A percentile compares a stretch with the other conserved stretches of the same genome.
These are phyloP conservation scores for Phalaenopsis hybrid DNA, from an alignment of 116 monocot genomes.

Conservation along the genomic window DNA sequence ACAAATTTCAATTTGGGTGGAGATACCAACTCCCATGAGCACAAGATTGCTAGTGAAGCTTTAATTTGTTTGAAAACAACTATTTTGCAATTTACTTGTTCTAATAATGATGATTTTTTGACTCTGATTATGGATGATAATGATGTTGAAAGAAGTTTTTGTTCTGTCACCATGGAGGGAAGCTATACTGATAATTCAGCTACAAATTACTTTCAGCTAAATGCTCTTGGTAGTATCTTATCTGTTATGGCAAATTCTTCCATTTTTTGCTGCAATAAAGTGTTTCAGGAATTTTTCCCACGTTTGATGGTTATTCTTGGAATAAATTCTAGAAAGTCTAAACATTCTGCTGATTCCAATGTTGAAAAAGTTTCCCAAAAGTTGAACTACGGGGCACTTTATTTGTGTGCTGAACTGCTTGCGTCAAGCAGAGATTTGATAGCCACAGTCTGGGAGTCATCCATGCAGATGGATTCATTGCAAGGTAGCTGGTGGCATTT, in stretches of 20 bases:
- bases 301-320: slow-evolving; percentile 53
- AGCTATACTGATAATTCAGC: slow-evolving; percentile 23
- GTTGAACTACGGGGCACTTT: slow-evolving; percentile 61
- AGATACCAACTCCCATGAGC: slow-evolving; percentile 27
- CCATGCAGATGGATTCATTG: not conserved
- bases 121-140: slow-evolving; percentile 59
- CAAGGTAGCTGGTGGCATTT: slow-evolving; percentile 51
- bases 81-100: slow-evolving; percentile 27
- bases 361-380: slow-evolving; percentile 9
- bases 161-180: slow-evolving; percentile 23
- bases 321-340: slow-evolving; percentile 19
- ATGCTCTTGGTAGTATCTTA: slow-evolving; percentile 60
- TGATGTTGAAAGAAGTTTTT: slow-evolving; percentile 41
- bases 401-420: slow-evolving; percentile 69
- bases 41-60: slow-evolving; percentile 66
- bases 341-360: slow-evolving; percentile 1
- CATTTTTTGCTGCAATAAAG: slow-evolving; percentile 44
- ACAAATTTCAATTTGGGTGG: not conserved
- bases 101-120: slow-evolving; percentile 36
- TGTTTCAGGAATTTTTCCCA: slow-evolving; percentile 57
- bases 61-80: slow-evolving; percentile 54
- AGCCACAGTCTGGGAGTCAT: slow-evolving; percentile 16
- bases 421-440: slow-evolving; percentile 58
- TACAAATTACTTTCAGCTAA: slow-evolving; percentile 31
- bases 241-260: slow-evolving; percentile 48